Evolutionary conservation across 805 yeast genomes (phyloP), one percentile per base, ranked within the genome.

Genomic region (Saturnispora gosingensis): DNA sequence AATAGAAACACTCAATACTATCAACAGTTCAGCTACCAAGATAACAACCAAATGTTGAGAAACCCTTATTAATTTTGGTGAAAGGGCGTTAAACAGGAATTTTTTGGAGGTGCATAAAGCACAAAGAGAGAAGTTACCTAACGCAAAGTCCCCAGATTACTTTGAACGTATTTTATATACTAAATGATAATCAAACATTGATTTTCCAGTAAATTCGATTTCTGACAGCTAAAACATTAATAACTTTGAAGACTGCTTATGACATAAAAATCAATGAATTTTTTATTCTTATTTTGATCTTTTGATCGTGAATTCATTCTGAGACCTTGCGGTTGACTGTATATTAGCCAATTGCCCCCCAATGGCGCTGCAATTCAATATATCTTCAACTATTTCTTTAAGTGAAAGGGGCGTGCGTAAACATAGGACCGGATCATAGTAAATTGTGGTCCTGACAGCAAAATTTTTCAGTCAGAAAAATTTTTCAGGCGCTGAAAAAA

Each of bases 361-460:
- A 22, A 18, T 38, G 13, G 24, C 22, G 13, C 20, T 11, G 18
- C 24, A 18, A 1, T 18, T 18, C 6, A 38, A 2, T 7, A 27
- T 18, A 15, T 5, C n/a, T 15, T 15, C 7, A 7, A 25, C 16
- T 10, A 7, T 16, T 16, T 38, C 22, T 30, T 6, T 1, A 20
- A 18, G 13, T 18, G 22, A 38, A 38, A 16, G 25, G 24, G 18
- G 22, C 36, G 22, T 18, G 46, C 16, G 46, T 44, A 44, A 44
- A 30, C 39, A n/a, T 38, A 27, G 27, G 52, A 45, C 48, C 52
- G 30, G 16, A 3, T 8, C 13, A 20, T 42, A 18, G 52, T 50
- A 50, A 50, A 24, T 44, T 18, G 20, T 9, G 34, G 43, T 27
- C 48, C 48, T 45, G 36, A 32, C 38, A 30, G 47, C 43, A 34